phyloP scores from a whole-genome alignment of 768 basidiomycete species.

The Mycena vulgaris region DNA sequence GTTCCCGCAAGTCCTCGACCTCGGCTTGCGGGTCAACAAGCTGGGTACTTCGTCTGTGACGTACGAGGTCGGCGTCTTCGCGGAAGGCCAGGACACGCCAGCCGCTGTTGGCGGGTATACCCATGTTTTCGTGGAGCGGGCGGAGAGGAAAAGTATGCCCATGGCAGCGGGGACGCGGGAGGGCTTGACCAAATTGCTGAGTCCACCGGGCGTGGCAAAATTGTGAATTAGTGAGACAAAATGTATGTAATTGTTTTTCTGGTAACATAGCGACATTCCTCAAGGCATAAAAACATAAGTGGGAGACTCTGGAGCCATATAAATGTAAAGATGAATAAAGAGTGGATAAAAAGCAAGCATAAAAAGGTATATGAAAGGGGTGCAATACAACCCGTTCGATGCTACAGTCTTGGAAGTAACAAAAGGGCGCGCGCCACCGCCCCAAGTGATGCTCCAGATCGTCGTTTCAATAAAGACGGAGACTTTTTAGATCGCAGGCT shows the following conservation, averaged over 20 bases:
- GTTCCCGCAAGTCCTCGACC: slow-evolving; percentile 79
- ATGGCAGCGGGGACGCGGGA: slow-evolving; percentile 60
- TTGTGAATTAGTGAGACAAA: slow-evolving; percentile 33
- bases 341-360: not conserved
- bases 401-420: not conserved
- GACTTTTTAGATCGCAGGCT: slow-evolving; percentile 42
- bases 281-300: no score
- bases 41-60: slow-evolving; percentile 83
- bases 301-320: no score
- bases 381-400: not conserved
- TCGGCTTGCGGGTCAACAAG: slow-evolving; percentile 77
- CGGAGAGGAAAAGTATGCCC: slow-evolving; percentile 67
- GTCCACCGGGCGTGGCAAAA: slow-evolving; percentile 30
- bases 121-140: slow-evolving; percentile 85
- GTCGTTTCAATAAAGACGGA: slow-evolving; percentile 3
- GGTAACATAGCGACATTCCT: no score
- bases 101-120: slow-evolving; percentile 76
- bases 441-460: slow-evolving; percentile 10
- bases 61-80: slow-evolving; percentile 87
- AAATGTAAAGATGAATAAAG: not conserved
- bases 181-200: slow-evolving; percentile 62
- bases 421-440: slow-evolving; percentile 17
- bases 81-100: slow-evolving; percentile 56
- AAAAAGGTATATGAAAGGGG: no score
- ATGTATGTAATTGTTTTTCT: not conserved